Conservation (phyloP, 768 basidiomycete genomes). For the Dentipellis sp. region DNA sequence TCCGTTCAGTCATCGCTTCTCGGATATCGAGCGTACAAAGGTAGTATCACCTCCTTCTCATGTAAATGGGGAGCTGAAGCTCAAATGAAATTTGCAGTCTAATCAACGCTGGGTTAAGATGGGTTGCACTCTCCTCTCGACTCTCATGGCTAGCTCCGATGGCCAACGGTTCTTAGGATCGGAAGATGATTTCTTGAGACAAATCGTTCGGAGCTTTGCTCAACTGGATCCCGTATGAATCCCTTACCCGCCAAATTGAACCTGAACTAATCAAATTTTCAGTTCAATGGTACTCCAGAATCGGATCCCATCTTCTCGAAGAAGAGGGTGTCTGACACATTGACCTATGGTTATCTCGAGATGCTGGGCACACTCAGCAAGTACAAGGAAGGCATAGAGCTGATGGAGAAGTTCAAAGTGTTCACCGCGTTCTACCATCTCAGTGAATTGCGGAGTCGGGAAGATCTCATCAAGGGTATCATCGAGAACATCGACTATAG, state of each 20-base stretch:
- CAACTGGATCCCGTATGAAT: conserved; percentile 82
- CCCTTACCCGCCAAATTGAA: background rate
- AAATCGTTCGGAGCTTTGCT: conserved; percentile 80
- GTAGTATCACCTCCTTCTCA: conserved; percentile 22
- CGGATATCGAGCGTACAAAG: conserved; percentile 65
- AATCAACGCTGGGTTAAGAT: conserved; percentile 82
- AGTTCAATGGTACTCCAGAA: conserved; percentile 68
- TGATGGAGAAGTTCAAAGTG: conserved; percentile 85
- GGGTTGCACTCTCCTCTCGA: conserved; percentile 75
- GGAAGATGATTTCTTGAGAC: conserved; percentile 80
- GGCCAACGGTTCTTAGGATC: conserved; percentile 70
- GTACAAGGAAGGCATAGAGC: conserved; percentile 81
- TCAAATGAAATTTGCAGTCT: conserved; percentile 30
- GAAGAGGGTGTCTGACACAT: conserved; percentile 66
- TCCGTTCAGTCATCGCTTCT: conserved; percentile 83
- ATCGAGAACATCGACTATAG: conserved; percentile 89
- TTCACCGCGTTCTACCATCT: conserved; percentile 96
- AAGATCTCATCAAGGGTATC: conserved; percentile 86
- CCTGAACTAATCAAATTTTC: background rate
- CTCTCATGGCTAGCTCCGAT: conserved; percentile 74
- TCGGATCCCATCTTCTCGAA: conserved; percentile 82
- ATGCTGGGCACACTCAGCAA: conserved; percentile 91
- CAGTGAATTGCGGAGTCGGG: conserved; percentile 81
- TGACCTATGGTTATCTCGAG: conserved; percentile 91
- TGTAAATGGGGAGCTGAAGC: background rate